Evolutionary conservation across 306 rosid genomes (phyloP).

Genomic region (Phaseolus lunatus): DNA sequence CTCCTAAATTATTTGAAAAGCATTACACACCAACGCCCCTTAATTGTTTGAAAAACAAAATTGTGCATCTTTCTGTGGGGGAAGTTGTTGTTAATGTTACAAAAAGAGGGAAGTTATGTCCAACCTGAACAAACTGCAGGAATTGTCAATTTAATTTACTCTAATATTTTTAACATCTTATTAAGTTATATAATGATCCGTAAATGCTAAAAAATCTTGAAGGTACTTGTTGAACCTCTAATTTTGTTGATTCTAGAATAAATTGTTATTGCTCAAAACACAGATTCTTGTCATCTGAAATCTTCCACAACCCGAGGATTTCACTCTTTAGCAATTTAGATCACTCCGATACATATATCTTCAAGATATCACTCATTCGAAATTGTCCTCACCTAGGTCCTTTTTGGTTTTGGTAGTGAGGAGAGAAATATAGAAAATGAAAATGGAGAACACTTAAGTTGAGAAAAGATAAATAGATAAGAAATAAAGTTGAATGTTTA

Average conservation of each 20-base stretch:
- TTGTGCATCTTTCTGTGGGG: no score
- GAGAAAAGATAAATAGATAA: no score
- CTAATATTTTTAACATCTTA: slow-evolving; percentile 4
- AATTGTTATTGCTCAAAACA: not conserved
- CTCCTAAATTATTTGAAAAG: not conserved
- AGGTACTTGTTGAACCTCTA: slow-evolving; percentile 17
- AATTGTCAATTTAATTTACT: not conserved
- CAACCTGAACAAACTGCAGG: not conserved
- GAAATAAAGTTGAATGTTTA: no score
- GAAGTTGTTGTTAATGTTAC: not conserved
- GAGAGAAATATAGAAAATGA: no score
- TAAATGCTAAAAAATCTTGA: slow-evolving; percentile 7
- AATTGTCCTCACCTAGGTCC: slow-evolving; percentile 13
- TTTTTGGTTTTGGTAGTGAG: no score
- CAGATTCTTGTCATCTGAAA: not conserved
- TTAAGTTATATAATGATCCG: slow-evolving; percentile 14
- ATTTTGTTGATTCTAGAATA: slow-evolving; percentile 11
- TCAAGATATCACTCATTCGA: not conserved
- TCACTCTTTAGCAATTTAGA: not conserved
- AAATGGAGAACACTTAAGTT: no score
- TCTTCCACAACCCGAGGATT: not conserved
- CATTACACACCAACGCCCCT: not conserved
- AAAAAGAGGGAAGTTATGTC: not conserved
- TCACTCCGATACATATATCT: not conserved
- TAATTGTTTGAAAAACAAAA: no score